Percentiles rank a stretch among this genome's conserved stretches.
Conservation (phyloP, 495 filamentous ascomycete genomes). For the Aspergillus leporis region DNA sequence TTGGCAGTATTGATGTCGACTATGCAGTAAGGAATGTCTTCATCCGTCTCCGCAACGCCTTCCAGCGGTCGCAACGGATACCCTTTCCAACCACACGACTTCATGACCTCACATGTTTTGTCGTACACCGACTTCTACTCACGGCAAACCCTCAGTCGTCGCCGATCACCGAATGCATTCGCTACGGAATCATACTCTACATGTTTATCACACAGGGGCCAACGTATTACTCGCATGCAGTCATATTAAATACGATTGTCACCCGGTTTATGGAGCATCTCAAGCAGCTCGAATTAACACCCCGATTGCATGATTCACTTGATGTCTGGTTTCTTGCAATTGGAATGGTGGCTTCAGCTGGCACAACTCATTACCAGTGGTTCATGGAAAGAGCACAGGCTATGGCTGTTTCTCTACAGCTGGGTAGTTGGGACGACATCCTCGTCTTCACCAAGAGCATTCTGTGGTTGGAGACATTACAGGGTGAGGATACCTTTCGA, state of each 20-base stretch:
- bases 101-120: constrained; percentile 52
- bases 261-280: constrained; percentile 31
- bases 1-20: constrained; percentile 30
- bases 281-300: constrained; percentile 16
- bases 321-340: constrained; percentile 42
- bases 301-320: constrained; percentile 20
- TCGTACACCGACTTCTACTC: constrained; percentile 47
- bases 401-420: constrained; percentile 16
- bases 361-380: constrained; percentile 30
- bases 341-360: constrained; percentile 38
- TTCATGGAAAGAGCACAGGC: constrained; percentile 26
- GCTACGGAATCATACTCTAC: constrained; percentile 46
- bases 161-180: constrained; percentile 41
- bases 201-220: constrained; percentile 53
- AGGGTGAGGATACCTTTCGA: constrained; percentile 26
- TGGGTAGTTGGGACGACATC: constrained; percentile 27
- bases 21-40: constrained; percentile 37
- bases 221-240: constrained; percentile 51
- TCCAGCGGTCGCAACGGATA: constrained; percentile 26
- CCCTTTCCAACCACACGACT: constrained; percentile 39
- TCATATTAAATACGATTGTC: constrained; percentile 36
- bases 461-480: constrained; percentile 35
- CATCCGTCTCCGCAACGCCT: constrained; percentile 40
- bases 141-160: constrained; percentile 17
- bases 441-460: constrained; percentile 28